Percentiles rank a stretch among this genome's conserved stretches.
These are phyloP conservation scores for Neurospora crassa DNA, from an alignment of 2,329 filamentous ascomycete species.

Conservation along the genomic window DNA sequence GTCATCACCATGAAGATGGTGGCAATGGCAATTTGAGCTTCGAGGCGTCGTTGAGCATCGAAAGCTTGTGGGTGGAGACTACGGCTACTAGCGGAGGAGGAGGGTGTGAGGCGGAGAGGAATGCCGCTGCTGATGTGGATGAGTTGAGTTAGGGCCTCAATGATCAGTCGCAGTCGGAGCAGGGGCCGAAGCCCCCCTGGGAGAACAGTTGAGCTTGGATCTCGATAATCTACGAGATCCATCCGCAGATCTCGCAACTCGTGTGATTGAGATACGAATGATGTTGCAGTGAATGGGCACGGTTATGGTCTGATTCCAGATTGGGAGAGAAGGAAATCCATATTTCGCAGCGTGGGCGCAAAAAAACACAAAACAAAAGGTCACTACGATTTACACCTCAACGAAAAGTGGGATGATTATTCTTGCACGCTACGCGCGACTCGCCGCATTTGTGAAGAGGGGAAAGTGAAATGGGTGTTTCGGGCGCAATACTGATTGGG, in stretches of 20 bases:
- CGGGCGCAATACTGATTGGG: background rate
- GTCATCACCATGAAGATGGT: conserved; percentile 5
- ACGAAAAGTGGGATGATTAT: background rate
- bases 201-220: background rate
- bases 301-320: background rate
- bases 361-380: background rate
- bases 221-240: background rate
- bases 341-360: background rate
- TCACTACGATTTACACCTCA: background rate
- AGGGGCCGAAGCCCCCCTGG: background rate
- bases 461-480: background rate
- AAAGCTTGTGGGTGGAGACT: conserved; percentile 15
- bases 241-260: background rate
- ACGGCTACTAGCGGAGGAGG: background rate
- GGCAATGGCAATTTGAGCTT: conserved; percentile 14
- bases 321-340: background rate
- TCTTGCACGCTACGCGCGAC: background rate
- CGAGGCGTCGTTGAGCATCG: conserved; percentile 15
- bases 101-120: background rate
- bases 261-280: background rate
- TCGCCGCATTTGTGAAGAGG: background rate
- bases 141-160: background rate
- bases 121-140: background rate
- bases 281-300: background rate
- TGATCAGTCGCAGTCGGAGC: background rate